Evolutionary conservation across 1,284 basidiomycete species (phyloP).

Genomic region (Coniophora puteana): DNA sequence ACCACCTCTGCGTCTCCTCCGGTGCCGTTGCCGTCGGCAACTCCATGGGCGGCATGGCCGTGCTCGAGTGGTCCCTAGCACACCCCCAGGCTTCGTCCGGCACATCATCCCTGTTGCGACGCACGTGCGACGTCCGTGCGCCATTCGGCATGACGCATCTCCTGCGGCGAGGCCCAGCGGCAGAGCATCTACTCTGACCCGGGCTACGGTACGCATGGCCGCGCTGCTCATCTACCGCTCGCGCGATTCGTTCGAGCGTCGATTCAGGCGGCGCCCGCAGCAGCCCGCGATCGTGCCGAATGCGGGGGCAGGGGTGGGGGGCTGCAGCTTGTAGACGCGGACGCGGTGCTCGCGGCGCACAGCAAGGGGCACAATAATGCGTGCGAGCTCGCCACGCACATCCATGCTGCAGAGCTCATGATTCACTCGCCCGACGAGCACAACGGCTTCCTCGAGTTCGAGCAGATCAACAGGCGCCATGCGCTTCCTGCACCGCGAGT

Average conservation of each 20-base stretch:
- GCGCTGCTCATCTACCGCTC: conserved; percentile 93
- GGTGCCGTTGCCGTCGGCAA: conserved; percentile 93
- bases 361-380: conserved; percentile 77
- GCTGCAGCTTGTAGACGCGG: conserved; percentile 29
- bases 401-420: conserved; percentile 76
- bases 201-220: conserved; percentile 89
- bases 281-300: too few species aligned
- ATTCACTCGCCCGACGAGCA: conserved; percentile 90
- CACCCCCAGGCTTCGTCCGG: conserved; percentile 77
- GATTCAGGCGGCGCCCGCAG: conserved; percentile 86
- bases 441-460: conserved; percentile 96
- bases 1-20: conserved; percentile 77
- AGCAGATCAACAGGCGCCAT: conserved; percentile 83
- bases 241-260: conserved; percentile 88
- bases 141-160: conserved; percentile 98
- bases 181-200: conserved; percentile 97
- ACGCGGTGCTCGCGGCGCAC: conserved; percentile 66
- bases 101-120: conserved; percentile 84
- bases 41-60: conserved; percentile 98
- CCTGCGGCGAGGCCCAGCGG: conserved; percentile 97
- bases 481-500: conserved; percentile 64
- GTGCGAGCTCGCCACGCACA: conserved; percentile 71
- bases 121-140: conserved; percentile 92
- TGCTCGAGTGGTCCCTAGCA: conserved; percentile 93
- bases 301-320: conserved; percentile 38